phyloP scores from a whole-genome alignment of 306 rosid species.

The Erythrophleum fordii region DNA sequence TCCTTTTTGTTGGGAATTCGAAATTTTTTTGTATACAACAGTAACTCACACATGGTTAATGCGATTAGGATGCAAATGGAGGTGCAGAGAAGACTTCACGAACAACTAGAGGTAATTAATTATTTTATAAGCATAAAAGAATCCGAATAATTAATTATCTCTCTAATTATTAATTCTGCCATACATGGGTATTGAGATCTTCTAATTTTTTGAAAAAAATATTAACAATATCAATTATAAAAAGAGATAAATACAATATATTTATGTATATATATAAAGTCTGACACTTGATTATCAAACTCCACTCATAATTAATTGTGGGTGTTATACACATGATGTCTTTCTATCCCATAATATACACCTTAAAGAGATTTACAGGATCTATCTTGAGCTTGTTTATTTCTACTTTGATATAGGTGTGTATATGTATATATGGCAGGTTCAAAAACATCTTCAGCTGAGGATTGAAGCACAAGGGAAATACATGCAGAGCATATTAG shows the following conservation, averaged over 20 bases:
- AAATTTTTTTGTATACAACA: conserved; percentile 54
- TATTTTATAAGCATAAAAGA: not conserved
- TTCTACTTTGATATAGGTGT: conserved; percentile 35
- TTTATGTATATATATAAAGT: too few species aligned
- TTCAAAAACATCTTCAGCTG: conserved; percentile 92
- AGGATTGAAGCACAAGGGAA: conserved; percentile 99
- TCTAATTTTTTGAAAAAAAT: too few species aligned
- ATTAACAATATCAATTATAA: too few species aligned
- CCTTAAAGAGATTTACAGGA: too few species aligned
- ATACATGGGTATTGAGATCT: not conserved
- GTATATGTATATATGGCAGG: conserved; percentile 47
- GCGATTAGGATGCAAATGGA: conserved; percentile 98
- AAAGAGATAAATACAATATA: too few species aligned
- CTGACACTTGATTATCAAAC: too few species aligned
- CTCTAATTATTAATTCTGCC: not conserved
- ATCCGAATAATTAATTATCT: not conserved
- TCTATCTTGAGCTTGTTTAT: not conserved
- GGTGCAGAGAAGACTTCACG: conserved; percentile 98
- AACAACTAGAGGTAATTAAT: conserved; percentile 84
- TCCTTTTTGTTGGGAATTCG: conserved; percentile 32
- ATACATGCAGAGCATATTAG: conserved; percentile 98
- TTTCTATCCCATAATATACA: too few species aligned
- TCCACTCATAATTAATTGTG: too few species aligned
- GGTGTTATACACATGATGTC: too few species aligned
- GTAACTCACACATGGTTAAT: conserved; percentile 70